Conservation (phyloP, 495 filamentous ascomycete genomes). For the Penicillium macrosclerotiorum region DNA sequence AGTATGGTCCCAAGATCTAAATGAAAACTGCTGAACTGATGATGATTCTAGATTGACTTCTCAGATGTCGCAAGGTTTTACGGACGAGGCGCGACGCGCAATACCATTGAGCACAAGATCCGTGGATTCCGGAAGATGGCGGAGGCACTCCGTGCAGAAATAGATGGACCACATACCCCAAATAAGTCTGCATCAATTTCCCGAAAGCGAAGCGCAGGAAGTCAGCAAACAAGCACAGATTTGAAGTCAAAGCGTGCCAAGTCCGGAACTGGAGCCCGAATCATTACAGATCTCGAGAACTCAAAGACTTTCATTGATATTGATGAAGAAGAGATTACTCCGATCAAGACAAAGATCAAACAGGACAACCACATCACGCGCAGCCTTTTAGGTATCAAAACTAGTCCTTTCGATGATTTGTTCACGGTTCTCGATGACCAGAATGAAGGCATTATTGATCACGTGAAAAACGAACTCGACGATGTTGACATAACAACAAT, state of each 20-base stretch:
- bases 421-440: not conserved
- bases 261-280: too few species aligned
- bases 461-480: not conserved
- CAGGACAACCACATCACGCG: not conserved
- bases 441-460: not conserved
- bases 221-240: not conserved
- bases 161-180: not conserved
- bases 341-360: not conserved
- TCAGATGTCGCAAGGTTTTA: not conserved
- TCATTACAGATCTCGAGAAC: too few species aligned
- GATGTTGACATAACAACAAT: too few species aligned
- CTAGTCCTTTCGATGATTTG: not conserved
- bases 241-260: not conserved
- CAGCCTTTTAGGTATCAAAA: not conserved
- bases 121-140: not conserved
- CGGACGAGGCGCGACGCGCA: not conserved
- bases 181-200: not conserved
- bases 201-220: too few species aligned
- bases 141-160: not conserved
- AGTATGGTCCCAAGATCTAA: too few species aligned
- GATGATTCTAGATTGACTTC: not conserved
- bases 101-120: conserved; percentile 1
- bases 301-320: not conserved
- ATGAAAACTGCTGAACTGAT: too few species aligned
- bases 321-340: not conserved